Evolutionary conservation across 2,329 filamentous ascomycete genomes (phyloP).

Genomic region (Eutypella sp.): DNA sequence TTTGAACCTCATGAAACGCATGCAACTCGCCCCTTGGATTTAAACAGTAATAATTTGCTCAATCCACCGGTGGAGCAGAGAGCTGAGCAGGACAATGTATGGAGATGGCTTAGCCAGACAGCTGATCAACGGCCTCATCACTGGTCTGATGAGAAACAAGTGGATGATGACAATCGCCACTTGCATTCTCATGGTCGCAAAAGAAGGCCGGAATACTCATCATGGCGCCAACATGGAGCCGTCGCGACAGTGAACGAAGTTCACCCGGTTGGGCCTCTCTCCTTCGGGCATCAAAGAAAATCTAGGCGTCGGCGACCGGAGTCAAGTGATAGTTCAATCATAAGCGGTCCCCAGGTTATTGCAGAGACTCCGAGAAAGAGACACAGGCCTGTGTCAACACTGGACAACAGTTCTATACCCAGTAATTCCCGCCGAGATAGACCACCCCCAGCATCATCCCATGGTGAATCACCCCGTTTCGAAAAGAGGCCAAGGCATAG

Average conservation of each 20-base stretch:
- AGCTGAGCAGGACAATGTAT: not conserved
- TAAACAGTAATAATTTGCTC: not conserved
- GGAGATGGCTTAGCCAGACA: not conserved
- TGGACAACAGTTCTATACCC: no score
- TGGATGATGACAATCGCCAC: not conserved
- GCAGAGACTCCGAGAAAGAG: slow-evolving; percentile 7
- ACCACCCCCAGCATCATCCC: slow-evolving; percentile 14
- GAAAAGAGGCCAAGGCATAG: slow-evolving; percentile 50
- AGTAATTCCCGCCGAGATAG: not conserved
- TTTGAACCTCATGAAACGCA: not conserved
- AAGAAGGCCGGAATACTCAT: slow-evolving; percentile 14
- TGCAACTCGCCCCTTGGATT: not conserved
- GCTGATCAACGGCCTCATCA: not conserved
- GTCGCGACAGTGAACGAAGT: slow-evolving; percentile 9
- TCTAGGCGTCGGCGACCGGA: slow-evolving; percentile 13
- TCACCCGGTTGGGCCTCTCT: slow-evolving; percentile 7
- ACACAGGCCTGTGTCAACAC: slow-evolving; percentile 1
- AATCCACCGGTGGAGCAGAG: not conserved
- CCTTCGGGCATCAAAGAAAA: slow-evolving; percentile 6
- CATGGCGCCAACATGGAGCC: slow-evolving; percentile 20
- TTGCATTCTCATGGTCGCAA: slow-evolving; percentile 3
- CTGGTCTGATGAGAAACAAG: not conserved
- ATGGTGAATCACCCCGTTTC: slow-evolving; percentile 25
- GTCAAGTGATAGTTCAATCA: slow-evolving; percentile 22
- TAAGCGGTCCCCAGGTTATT: slow-evolving; percentile 15